phyloP scores from a whole-genome alignment of 2,329 filamentous ascomycete species.

The Magnaporthiopsis rhizophila region DNA sequence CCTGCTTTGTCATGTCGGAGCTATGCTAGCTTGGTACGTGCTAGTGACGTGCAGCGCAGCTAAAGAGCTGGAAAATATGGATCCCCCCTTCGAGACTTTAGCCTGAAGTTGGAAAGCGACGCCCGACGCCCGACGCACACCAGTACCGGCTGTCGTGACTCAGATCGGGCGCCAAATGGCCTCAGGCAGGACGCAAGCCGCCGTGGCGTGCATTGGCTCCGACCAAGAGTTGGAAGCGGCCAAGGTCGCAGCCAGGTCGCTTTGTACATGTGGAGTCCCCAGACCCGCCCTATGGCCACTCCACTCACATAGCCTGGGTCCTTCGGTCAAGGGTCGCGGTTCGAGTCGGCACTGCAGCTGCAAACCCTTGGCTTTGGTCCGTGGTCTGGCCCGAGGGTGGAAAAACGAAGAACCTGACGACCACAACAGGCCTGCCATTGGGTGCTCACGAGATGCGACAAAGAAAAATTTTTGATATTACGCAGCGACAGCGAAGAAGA shows the following conservation, averaged over 20 bases:
- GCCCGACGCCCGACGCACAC: not conserved
- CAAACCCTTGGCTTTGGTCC: not conserved
- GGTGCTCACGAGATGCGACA: not conserved
- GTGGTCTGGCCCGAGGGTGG: not conserved
- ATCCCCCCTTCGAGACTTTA: not conserved
- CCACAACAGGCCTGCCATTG: not conserved
- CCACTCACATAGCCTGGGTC: not conserved
- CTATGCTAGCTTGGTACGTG: not conserved
- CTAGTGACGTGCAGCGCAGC: not conserved
- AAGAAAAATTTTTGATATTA: not conserved
- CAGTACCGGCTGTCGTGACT: not conserved
- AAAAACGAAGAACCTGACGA: not conserved
- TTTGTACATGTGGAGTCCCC: not conserved
- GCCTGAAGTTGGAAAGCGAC: not conserved
- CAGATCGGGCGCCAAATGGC: not conserved
- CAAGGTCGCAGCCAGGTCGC: not conserved
- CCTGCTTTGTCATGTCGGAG: not conserved
- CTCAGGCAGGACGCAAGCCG: not conserved
- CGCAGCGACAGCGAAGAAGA: slow-evolving; percentile 1
- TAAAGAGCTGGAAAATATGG: not conserved
- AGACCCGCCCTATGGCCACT: not conserved
- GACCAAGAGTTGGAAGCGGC: not conserved
- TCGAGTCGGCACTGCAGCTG: not conserved
- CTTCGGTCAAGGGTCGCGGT: not conserved
- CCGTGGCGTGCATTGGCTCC: not conserved